A percentile compares a stretch with the other conserved stretches of the same genome.
phyloP scores from a whole-genome alignment of 169 alveolate genomes.

The Plasmodium adleri region DNA sequence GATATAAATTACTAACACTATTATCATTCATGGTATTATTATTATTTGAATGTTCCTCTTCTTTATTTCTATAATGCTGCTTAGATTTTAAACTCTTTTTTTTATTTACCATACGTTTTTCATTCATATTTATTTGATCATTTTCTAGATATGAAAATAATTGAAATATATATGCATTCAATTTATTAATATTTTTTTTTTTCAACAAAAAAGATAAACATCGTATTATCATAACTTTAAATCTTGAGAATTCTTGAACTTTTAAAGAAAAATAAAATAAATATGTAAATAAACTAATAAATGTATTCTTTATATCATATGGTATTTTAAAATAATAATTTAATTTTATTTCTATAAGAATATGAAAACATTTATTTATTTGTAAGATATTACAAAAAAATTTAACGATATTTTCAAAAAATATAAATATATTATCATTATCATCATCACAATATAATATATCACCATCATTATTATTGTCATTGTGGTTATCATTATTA shows the following conservation, averaged over 20 bases:
- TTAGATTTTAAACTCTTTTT: too few relatives aligned
- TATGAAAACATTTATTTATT: slow-evolving; percentile 59
- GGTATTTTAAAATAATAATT: slow-evolving; percentile 35
- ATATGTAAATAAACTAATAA: slow-evolving; percentile 40
- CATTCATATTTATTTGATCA: slow-evolving; percentile 1
- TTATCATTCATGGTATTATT: neutral
- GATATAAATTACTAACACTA: neutral
- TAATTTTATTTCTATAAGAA: slow-evolving; percentile 48
- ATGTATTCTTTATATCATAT: slow-evolving; percentile 47
- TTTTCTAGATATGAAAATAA: slow-evolving; percentile 45
- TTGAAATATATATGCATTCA: slow-evolving; percentile 64
- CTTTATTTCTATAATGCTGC: neutral
- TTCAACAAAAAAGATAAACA: slow-evolving; percentile 33
- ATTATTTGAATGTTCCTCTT: neutral
- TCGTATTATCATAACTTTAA: slow-evolving; percentile 3
- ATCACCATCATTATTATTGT: neutral
- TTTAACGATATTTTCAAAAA: slow-evolving; percentile 18
- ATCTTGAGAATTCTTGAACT: slow-evolving; percentile 1
- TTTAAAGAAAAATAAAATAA: slow-evolving; percentile 38
- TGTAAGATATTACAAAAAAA: slow-evolving; percentile 69
- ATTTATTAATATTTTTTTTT: slow-evolving; percentile 38
- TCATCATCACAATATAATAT: neutral
- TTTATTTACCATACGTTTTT: neutral
- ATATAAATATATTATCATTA: slow-evolving; percentile 1
- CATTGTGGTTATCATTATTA: neutral